A percentile compares a stretch with the other conserved stretches of the same genome.
Conservation (phyloP, 202 grass and related monocot genomes). For the Zoysia matrella region DNA sequence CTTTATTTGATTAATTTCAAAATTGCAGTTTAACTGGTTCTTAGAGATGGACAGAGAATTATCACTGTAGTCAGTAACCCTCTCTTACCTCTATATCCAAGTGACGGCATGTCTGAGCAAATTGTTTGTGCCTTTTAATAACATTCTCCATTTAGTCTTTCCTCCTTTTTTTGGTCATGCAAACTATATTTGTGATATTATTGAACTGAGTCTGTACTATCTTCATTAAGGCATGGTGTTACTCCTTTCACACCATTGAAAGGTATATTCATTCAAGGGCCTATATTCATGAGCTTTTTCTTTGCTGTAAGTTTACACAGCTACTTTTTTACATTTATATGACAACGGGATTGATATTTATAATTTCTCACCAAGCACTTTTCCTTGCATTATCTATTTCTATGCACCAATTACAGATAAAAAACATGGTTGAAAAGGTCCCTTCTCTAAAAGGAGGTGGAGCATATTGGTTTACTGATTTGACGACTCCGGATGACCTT, state of each 20-base stretch:
- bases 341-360: constrained; percentile 16
- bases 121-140: neutral
- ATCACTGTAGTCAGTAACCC: neutral
- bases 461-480: constrained; percentile 95
- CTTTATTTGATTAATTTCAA: neutral
- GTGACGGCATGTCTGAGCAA: neutral
- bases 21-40: neutral
- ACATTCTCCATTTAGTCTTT: neutral
- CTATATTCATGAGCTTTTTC: constrained; percentile 92
- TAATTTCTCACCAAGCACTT: constrained; percentile 19
- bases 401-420: constrained; percentile 64
- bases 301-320: constrained; percentile 76
- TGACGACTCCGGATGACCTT: constrained; percentile 81
- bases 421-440: constrained; percentile 96
- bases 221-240: constrained; percentile 57
- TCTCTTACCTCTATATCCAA: neutral
- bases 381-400: constrained; percentile 26
- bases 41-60: no score
- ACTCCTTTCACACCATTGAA: constrained; percentile 79
- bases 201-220: constrained; percentile 25
- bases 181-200: neutral
- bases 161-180: neutral
- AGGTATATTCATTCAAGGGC: constrained; percentile 78
- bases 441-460: constrained; percentile 92
- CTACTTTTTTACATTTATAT: constrained; percentile 27